These are phyloP conservation scores for Zostera marina DNA, from an alignment of 116 monocot species.

Conservation along the genomic window DNA sequence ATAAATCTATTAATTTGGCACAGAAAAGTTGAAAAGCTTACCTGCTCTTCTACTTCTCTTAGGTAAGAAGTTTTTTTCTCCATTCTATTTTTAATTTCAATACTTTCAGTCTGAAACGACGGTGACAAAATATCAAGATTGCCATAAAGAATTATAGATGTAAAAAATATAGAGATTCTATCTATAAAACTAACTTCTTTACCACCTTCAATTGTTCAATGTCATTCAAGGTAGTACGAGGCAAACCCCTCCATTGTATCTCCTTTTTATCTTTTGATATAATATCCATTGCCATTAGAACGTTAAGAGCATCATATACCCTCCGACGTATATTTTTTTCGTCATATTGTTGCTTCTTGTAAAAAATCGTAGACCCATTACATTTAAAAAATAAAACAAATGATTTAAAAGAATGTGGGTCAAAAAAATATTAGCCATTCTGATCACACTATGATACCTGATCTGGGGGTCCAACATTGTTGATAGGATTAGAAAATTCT, in stretches of 20 bases:
- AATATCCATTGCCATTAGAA: conserved; percentile 99
- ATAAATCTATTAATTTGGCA: background rate
- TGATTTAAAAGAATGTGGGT: background rate
- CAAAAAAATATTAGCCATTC: background rate
- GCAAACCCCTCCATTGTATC: conserved; percentile 99
- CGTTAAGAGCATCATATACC: conserved; percentile 98
- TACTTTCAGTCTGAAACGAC: conserved; percentile 50
- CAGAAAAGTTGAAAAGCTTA: conserved; percentile 12
- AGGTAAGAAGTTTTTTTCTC: conserved; percentile 84
- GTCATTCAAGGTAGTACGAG: conserved; percentile 84
- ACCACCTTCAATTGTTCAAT: conserved; percentile 84
- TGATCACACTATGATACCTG: conserved; percentile 30
- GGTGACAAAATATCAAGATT: background rate
- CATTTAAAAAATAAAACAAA: background rate
- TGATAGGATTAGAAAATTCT: conserved; percentile 80
- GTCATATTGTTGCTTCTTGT: conserved; percentile 84
- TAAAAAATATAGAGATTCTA: background rate
- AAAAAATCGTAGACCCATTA: conserved; percentile 4
- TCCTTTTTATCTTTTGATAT: conserved; percentile 99
- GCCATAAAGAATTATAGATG: background rate
- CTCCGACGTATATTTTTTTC: conserved; percentile 96
- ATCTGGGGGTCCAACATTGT: conserved; percentile 51
- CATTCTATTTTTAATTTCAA: conserved; percentile 50
- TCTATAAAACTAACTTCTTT: background rate
- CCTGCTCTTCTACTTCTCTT: conserved; percentile 87